These are phyloP conservation scores for Panus rudis DNA, from an alignment of 768 basidiomycete species.

Conservation along the genomic window DNA sequence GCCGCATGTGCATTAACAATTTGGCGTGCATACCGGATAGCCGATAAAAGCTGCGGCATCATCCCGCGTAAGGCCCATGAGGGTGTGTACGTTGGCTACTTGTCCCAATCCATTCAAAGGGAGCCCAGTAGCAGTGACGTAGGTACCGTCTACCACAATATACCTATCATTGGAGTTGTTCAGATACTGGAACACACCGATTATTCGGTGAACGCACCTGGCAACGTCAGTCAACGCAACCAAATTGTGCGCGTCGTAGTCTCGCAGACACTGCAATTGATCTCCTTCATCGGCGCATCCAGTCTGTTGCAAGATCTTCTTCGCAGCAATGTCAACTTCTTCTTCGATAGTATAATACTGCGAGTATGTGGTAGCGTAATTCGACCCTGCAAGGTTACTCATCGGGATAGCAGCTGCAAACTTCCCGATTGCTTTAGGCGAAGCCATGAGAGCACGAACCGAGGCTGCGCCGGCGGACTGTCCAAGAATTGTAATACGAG, in stretches of 20 bases:
- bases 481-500: slow-evolving; percentile 45
- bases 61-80: slow-evolving; percentile 47
- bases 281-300: slow-evolving; percentile 19
- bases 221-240: slow-evolving; percentile 28
- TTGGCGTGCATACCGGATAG: slow-evolving; percentile 26
- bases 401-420: slow-evolving; percentile 27
- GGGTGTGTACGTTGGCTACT: slow-evolving; percentile 35
- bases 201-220: slow-evolving; percentile 24
- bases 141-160: slow-evolving; percentile 56
- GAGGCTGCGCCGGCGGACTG: slow-evolving; percentile 47
- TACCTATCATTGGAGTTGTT: slow-evolving; percentile 50
- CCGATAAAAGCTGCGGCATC: slow-evolving; percentile 43
- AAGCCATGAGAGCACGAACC: slow-evolving; percentile 27
- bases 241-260: slow-evolving; percentile 27
- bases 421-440: slow-evolving; percentile 26
- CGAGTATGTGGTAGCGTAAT: slow-evolving; percentile 42
- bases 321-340: slow-evolving; percentile 29
- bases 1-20: too few relatives aligned
- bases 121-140: slow-evolving; percentile 32
- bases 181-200: neutral
- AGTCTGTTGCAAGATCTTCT: slow-evolving; percentile 29
- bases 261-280: slow-evolving; percentile 32
- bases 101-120: slow-evolving; percentile 33
- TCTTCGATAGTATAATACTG: slow-evolving; percentile 40
- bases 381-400: slow-evolving; percentile 43